Percentiles rank a stretch among this genome's conserved stretches.
Conservation (phyloP, 2,329 filamentous ascomycete genomes). For the Pestalotiopsis fici region DNA sequence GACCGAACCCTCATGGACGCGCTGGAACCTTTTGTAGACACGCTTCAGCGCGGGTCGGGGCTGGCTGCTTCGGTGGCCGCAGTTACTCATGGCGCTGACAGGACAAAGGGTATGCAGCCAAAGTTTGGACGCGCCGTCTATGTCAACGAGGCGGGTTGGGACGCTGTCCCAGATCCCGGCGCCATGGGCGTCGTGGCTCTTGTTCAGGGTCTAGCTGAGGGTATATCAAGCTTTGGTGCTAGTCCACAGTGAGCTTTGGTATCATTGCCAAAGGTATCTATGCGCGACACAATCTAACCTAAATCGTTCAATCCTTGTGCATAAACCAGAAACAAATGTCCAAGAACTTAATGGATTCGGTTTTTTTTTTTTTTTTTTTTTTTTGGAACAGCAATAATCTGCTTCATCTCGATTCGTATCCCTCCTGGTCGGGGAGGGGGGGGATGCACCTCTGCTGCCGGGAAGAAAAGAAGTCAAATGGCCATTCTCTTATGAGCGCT, state of each 20-base stretch:
- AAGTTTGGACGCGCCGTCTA: not conserved
- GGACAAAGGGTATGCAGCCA: not conserved
- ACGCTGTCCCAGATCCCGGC: not conserved
- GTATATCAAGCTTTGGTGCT: not conserved
- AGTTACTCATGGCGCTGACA: not conserved
- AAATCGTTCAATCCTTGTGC: no score
- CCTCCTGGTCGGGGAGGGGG: no score
- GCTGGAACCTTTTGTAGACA: not conserved
- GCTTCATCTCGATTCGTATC: no score
- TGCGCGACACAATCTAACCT: no score
- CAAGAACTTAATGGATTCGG: no score
- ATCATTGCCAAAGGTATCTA: no score
- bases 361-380: no score
- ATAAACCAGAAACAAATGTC: no score
- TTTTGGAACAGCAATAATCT: no score
- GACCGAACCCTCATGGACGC: not conserved
- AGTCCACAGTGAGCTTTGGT: not conserved
- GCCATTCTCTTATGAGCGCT: not conserved
- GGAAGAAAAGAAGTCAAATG: no score
- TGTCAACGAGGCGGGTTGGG: not conserved
- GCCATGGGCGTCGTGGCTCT: not conserved
- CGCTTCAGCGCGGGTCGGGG: not conserved
- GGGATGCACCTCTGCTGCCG: no score
- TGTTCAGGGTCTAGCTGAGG: not conserved
- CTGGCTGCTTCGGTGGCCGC: not conserved